phyloP scores from a whole-genome alignment of 2,329 filamentous ascomycete genomes.

The Lecanoromycetidae sp. region DNA sequence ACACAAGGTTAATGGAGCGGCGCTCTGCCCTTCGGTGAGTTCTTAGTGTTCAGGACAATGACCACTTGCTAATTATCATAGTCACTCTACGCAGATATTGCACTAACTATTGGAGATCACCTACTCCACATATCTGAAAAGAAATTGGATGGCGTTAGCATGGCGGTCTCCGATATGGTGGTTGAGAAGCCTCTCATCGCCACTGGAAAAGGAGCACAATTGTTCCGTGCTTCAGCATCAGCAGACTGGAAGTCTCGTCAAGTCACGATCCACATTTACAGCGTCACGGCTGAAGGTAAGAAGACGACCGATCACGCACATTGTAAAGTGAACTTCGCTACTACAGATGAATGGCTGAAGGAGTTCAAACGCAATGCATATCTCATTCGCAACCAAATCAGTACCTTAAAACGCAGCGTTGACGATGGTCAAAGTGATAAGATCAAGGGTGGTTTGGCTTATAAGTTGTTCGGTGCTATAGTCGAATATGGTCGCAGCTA shows the following conservation, averaged over 20 bases:
- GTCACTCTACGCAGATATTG: slow-evolving; percentile 25
- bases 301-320: slow-evolving; percentile 9
- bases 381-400: slow-evolving; percentile 13
- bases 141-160: background rate
- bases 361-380: slow-evolving; percentile 20
- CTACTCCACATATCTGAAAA: slow-evolving; percentile 16
- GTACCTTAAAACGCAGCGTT: slow-evolving; percentile 34
- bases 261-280: slow-evolving; percentile 6
- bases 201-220: background rate
- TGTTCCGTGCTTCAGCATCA: slow-evolving; percentile 6
- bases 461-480: slow-evolving; percentile 1
- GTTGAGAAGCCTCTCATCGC: slow-evolving; percentile 9
- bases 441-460: slow-evolving; percentile 33
- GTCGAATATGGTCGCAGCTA: slow-evolving; percentile 44
- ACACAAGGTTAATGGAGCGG: slow-evolving; percentile 54
- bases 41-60: slow-evolving; percentile 25
- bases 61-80: slow-evolving; percentile 22
- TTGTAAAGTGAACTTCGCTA: slow-evolving; percentile 13
- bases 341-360: slow-evolving; percentile 16
- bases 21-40: slow-evolving; percentile 49
- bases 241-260: slow-evolving; percentile 6
- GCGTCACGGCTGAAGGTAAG: slow-evolving; percentile 5
- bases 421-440: slow-evolving; percentile 25
- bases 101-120: slow-evolving; percentile 21
- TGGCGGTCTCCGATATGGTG: slow-evolving; percentile 12